Percentiles rank a stretch among this genome's conserved stretches.
Evolutionary conservation across 176 grass and related monocot species (phyloP).

Genomic region (Phragmites australis): DNA sequence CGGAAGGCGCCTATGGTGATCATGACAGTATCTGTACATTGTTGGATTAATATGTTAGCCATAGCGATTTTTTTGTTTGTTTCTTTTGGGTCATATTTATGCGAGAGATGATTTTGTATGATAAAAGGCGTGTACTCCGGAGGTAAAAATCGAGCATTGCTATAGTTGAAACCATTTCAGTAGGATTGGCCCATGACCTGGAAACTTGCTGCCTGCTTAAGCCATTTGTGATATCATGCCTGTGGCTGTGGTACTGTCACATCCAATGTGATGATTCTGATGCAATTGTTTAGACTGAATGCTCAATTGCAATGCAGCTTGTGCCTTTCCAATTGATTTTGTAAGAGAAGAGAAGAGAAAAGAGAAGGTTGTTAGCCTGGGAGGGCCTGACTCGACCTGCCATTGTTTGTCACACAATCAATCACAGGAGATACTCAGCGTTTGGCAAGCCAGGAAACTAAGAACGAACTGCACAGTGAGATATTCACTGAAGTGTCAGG

Average conservation of each 20-base stretch:
- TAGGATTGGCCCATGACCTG: neutral
- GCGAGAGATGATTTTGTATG: conserved; percentile 38
- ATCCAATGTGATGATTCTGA: neutral
- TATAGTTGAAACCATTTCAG: conserved; percentile 17
- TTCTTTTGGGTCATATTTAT: conserved; percentile 39
- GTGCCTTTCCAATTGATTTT: neutral
- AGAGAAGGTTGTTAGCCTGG: neutral
- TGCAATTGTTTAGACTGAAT: conserved; percentile 21
- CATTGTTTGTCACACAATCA: neutral
- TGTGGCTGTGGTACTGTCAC: neutral
- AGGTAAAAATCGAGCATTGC: conserved; percentile 28
- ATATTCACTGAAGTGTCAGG: neutral
- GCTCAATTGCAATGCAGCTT: neutral
- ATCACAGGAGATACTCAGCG: neutral
- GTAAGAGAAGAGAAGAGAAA: neutral
- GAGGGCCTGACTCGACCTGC: conserved; percentile 16
- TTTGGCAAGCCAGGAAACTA: conserved; percentile 6
- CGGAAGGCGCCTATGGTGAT: conserved; percentile 15
- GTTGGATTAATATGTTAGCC: conserved; percentile 49
- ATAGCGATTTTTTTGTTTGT: conserved; percentile 52
- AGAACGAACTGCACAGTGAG: neutral
- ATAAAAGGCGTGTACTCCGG: conserved; percentile 40
- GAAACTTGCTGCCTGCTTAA: neutral
- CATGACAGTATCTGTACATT: conserved; percentile 52
- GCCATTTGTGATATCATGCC: neutral